Evolutionary conservation across 2,329 filamentous ascomycete species (phyloP).

Genomic region (Zymoseptoria tritici): DNA sequence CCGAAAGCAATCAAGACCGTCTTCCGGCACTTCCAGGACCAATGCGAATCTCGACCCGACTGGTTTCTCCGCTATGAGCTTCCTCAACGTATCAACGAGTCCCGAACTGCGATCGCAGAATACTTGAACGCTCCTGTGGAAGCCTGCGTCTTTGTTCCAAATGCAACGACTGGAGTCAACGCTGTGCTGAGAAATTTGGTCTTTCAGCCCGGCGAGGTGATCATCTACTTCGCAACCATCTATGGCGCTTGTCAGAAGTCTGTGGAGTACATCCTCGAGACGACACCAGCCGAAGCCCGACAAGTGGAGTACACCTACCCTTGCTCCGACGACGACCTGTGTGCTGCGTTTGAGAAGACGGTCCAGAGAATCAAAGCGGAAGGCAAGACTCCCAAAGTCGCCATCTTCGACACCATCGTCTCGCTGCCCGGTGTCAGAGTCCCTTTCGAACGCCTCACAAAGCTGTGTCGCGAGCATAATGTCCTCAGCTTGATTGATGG

Average conservation of each 20-base stretch:
- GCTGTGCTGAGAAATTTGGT: slow-evolving; percentile 68
- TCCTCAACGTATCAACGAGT: slow-evolving; percentile 54
- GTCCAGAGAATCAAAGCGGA: slow-evolving; percentile 46
- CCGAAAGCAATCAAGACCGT: slow-evolving; percentile 55
- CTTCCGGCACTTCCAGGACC: slow-evolving; percentile 58
- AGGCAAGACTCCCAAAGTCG: slow-evolving; percentile 59
- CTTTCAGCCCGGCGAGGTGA: slow-evolving; percentile 64
- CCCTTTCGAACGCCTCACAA: slow-evolving; percentile 64
- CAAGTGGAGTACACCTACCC: slow-evolving; percentile 62
- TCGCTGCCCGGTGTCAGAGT: slow-evolving; percentile 71
- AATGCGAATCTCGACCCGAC: slow-evolving; percentile 63
- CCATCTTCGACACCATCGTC: slow-evolving; percentile 72
- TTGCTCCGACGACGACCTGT: slow-evolving; percentile 58
- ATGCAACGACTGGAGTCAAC: slow-evolving; percentile 73
- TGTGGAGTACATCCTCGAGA: slow-evolving; percentile 65
- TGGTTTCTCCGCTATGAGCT: slow-evolving; percentile 65
- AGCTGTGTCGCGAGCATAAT: slow-evolving; percentile 57
- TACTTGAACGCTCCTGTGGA: slow-evolving; percentile 59
- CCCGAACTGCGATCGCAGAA: slow-evolving; percentile 56
- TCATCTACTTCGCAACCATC: slow-evolving; percentile 70
- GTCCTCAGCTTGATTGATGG: slow-evolving; percentile 73
- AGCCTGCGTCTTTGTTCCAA: slow-evolving; percentile 68
- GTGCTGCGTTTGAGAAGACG: slow-evolving; percentile 52
- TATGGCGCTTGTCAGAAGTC: slow-evolving; percentile 73
- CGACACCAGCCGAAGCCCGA: slow-evolving; percentile 42